Evolutionary conservation across 352 stramenopile genomes (phyloP), one percentile per base, ranked within the genome.

Genomic region (Globisporangium camurandrum): DNA sequence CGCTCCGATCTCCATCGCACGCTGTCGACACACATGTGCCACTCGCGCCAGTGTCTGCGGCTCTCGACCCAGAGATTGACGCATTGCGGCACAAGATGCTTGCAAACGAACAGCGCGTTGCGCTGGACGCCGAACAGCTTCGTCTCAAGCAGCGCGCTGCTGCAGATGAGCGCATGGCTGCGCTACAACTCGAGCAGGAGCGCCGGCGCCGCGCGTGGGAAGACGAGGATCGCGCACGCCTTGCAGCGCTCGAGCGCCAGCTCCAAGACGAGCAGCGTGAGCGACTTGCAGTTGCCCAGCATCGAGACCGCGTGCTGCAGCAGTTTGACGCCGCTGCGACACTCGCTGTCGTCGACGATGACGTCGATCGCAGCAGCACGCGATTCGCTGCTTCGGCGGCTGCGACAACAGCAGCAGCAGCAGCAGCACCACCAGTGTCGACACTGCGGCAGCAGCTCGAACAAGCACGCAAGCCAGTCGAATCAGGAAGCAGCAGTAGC

Each of bases 161-260:
- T n/a, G 67, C 71, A 11, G 74, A 88, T 51, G 61, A 71, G 16
- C 64, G 76, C 0, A 74, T 88, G 61, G 66, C 69, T 27, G 71
- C 65, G 2, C 46, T 92, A 2, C 66, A 71, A 9, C 56, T 67
- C 7, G 80, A 93, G 49, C 80, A 93, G 51, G 76, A 86, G 12
- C 63, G 64, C 9, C 67, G 82, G 17, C 75, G 78, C 10, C 67
- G 61, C 17, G 63, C 86, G 52, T 90, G 79, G 76, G 80, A 89
- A 49, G 61, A 73, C 12, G 72, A 89, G 30, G 80, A 89, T 50
- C 62, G 59, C 0, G 64, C 64, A 0, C 65, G 65, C 9, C 49
- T 89, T 0, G 67, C 60, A 30, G 68, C 56, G 14, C 48, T 88
- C 1, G 74, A 92, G 31, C 46, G 49, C 22, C 62, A 76, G 52